phyloP scores from a whole-genome alignment of 225 moss, liverwort and hornwort species.

The Polytrichum commune region DNA sequence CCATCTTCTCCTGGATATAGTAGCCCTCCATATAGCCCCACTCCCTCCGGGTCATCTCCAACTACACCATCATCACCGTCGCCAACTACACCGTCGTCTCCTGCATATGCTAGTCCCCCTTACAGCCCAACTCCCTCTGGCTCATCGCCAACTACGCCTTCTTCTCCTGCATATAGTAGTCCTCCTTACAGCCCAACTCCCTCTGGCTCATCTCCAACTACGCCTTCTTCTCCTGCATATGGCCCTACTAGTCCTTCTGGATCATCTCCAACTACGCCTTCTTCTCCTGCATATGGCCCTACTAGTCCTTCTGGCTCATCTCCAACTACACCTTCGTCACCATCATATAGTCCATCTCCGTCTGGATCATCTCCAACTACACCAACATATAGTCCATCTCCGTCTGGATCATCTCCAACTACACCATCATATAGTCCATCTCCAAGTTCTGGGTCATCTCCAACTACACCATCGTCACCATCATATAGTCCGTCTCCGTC shows the following conservation, averaged over 20 bases:
- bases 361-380: neutral
- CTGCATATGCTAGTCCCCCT: neutral
- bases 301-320: neutral
- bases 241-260: neutral
- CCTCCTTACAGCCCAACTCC: neutral
- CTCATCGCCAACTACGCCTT: neutral
- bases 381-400: neutral
- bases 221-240: neutral
- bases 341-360: neutral
- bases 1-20: neutral
- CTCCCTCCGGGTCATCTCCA: constrained; percentile 1
- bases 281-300: too few species aligned
- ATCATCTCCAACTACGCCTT: neutral
- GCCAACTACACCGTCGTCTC: neutral
- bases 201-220: neutral
- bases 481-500: neutral
- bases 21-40: constrained; percentile 10
- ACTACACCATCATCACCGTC: neutral
- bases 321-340: neutral
- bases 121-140: neutral
- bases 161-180: neutral
- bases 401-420: neutral
- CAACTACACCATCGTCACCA: neutral
- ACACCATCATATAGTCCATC: neutral
- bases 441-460: neutral